These are phyloP conservation scores for Backusella morwellensis DNA, from an alignment of 192 early-diverging fungal genomes.

Conservation along the genomic window DNA sequence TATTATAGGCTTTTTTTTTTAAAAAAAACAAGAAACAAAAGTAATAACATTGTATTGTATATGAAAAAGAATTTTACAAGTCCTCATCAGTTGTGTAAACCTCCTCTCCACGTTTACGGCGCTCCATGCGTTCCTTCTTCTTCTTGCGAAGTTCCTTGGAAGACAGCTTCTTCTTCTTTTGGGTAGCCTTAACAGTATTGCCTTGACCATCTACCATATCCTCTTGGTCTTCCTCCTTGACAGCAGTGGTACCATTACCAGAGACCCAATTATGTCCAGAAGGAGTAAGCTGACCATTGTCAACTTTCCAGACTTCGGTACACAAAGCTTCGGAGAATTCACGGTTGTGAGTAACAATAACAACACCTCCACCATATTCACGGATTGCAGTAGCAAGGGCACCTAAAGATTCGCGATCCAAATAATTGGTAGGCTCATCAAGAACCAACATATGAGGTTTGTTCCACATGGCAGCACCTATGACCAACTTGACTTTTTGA, in stretches of 20 bases:
- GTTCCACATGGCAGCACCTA: slow-evolving; percentile 82
- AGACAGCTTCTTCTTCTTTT: slow-evolving; percentile 53
- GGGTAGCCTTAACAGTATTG: slow-evolving; percentile 67
- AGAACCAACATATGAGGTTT: slow-evolving; percentile 88
- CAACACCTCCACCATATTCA: slow-evolving; percentile 76
- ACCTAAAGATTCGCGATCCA: slow-evolving; percentile 61
- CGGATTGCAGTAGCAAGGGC: slow-evolving; percentile 73
- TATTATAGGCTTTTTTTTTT: neutral
- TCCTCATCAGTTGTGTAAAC: slow-evolving; percentile 20
- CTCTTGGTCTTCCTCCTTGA: slow-evolving; percentile 50
- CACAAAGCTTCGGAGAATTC: slow-evolving; percentile 75
- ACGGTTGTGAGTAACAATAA: slow-evolving; percentile 83
- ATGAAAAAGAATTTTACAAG: neutral
- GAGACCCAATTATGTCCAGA: slow-evolving; percentile 53
- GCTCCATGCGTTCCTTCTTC: slow-evolving; percentile 56
- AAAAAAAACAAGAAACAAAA: neutral
- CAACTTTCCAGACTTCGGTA: slow-evolving; percentile 72
- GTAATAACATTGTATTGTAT: neutral
- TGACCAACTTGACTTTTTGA: slow-evolving; percentile 85
- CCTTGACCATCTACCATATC: slow-evolving; percentile 66
- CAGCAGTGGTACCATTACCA: slow-evolving; percentile 45
- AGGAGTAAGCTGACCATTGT: slow-evolving; percentile 52
- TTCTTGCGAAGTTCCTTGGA: slow-evolving; percentile 51
- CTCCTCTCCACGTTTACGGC: slow-evolving; percentile 56
- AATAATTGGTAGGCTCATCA: slow-evolving; percentile 82